Evolutionary conservation across 1,284 basidiomycete species (phyloP), one percentile per base, ranked within the genome.

Genomic region (Cryptococcus sp.): DNA sequence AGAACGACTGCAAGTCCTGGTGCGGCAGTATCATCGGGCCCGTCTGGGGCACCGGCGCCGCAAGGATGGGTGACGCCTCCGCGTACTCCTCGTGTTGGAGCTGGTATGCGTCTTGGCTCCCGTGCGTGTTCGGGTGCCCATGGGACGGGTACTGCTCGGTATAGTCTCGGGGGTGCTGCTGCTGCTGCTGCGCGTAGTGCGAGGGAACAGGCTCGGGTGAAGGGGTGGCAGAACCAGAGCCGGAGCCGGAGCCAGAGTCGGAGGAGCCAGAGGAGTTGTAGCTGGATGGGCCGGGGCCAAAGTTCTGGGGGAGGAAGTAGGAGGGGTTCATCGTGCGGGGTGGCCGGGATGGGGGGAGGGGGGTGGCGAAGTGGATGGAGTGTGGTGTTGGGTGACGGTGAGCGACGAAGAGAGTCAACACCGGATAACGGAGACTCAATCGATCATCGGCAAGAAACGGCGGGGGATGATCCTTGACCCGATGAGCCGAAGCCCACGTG

Each of bases 1-100:
- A 54, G 49, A 78, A 73, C 16, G 65, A 63, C 56, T 77, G 67
- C 37, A 78, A 59, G 50, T 76, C 73, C 60, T 73, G 71, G 61
- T 73, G 68, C 9, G 73, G 71, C 43, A 67, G 55, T 0, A 74
- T 70, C 11, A 73, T 54, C 2, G 69, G 70, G 18, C 67, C 71
- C 3, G 60, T 43, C 23, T 48, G 45, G 24, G 42, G 20, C 8
- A 37, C 46, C 12, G 36, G 23, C 18, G 21, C 36, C 3, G 28
- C 15, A 33, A 53, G 56, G 35, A 49, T 35, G 1, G 50, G 38
- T 49, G 52, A 16, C 15, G 49, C 38, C 47, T 3, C 42, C 35
- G 42, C 45, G 48, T 51, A 39, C 46, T 24, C 43, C 40, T 47
- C 50, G 48, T 39, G 48, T 21, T 20, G 12, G 35, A 23, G 49